These are phyloP conservation scores for Parietaria judaica DNA, from an alignment of 306 rosid genomes.

Conservation along the genomic window DNA sequence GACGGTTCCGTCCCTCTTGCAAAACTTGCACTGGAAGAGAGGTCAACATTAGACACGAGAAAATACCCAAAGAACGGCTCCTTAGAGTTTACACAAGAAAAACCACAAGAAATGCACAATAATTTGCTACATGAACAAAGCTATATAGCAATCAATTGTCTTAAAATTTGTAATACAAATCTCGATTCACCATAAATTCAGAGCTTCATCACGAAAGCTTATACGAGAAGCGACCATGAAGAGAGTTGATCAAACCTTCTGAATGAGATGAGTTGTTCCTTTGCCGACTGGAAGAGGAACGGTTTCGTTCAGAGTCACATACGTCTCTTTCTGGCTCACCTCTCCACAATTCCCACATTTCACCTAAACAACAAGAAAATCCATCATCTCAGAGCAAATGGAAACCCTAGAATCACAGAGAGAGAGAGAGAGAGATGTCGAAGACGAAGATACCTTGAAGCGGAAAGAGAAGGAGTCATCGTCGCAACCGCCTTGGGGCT, in stretches of 20 bases:
- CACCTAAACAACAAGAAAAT: slow-evolving; percentile 27
- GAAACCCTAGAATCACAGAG: background rate
- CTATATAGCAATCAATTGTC: background rate
- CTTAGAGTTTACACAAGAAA: background rate
- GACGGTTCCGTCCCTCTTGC: slow-evolving; percentile 77
- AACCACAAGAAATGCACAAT: background rate
- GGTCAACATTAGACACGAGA: slow-evolving; percentile 12
- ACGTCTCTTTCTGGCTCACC: slow-evolving; percentile 69
- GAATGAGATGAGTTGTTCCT: slow-evolving; percentile 72
- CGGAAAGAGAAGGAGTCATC: slow-evolving; percentile 70
- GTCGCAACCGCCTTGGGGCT: slow-evolving; percentile 83
- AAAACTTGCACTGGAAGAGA: slow-evolving; percentile 71
- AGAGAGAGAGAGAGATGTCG: background rate
- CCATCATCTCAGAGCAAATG: background rate
- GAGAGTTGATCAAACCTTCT: slow-evolving; percentile 40
- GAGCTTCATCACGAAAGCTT: too few relatives aligned
- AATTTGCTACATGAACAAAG: background rate
- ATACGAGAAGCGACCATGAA: too few relatives aligned
- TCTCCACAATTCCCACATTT: slow-evolving; percentile 88
- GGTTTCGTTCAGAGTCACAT: slow-evolving; percentile 55
- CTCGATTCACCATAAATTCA: too few relatives aligned
- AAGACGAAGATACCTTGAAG: slow-evolving; percentile 52
- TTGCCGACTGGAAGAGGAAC: slow-evolving; percentile 68
- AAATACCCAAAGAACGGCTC: slow-evolving; percentile 6
- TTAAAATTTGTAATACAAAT: too few relatives aligned